Conservation (phyloP, 225 moss, liverwort and hornwort species). For the Rhytidiadelphus loreus region DNA sequence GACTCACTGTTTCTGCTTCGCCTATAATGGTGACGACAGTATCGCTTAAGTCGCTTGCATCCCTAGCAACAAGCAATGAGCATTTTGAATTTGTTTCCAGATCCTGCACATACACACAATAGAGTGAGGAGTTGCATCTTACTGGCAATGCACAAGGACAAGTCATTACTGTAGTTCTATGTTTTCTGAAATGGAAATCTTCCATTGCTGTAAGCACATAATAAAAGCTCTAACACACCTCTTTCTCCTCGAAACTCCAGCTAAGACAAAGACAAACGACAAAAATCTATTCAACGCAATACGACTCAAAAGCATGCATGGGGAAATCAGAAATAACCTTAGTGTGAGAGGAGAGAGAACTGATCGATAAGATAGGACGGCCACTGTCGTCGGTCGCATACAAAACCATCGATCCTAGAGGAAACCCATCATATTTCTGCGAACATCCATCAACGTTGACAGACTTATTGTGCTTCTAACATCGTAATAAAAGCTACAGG, state of each 20-base stretch:
- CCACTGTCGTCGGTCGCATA: slow-evolving; percentile 75
- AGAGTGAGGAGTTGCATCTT: neutral
- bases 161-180: neutral
- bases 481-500: neutral
- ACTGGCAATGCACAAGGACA: neutral
- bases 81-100: slow-evolving; percentile 78
- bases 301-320: neutral
- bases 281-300: neutral
- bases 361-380: slow-evolving; percentile 66
- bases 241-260: neutral
- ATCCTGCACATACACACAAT: slow-evolving; percentile 38
- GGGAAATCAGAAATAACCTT: slow-evolving; percentile 23
- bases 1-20: slow-evolving; percentile 64
- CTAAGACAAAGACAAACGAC: neutral
- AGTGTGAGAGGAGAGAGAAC: slow-evolving; percentile 78
- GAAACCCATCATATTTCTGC: slow-evolving; percentile 82
- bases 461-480: neutral
- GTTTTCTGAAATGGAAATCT: neutral
- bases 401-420: slow-evolving; percentile 74
- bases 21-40: slow-evolving; percentile 67
- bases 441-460: slow-evolving; percentile 3
- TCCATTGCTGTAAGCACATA: neutral
- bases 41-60: slow-evolving; percentile 70
- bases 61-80: slow-evolving; percentile 79
- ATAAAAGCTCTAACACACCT: neutral